Evolutionary conservation across 441 rosid species (phyloP).

Genomic region (Flueggea neowawraea): DNA sequence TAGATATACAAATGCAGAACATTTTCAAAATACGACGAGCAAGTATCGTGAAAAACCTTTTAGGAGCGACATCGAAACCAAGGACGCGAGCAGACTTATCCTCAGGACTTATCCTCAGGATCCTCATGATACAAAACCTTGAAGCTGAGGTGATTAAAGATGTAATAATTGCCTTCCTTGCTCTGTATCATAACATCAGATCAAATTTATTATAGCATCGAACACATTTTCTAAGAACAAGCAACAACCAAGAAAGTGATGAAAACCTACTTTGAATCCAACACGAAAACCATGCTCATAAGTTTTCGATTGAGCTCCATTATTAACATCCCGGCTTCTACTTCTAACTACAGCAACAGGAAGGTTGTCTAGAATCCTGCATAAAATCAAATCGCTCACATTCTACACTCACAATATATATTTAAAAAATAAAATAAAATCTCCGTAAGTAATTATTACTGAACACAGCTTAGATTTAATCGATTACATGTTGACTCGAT

Average conservation of each 20-base stretch:
- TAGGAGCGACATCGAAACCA: slow-evolving; percentile 82
- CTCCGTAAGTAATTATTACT: not conserved
- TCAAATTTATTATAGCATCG: not conserved
- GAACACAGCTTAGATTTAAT: slow-evolving; percentile 3
- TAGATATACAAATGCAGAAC: slow-evolving; percentile 6
- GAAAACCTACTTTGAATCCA: slow-evolving; percentile 34
- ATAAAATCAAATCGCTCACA: slow-evolving; percentile 3
- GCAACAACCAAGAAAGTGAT: too few relatives aligned
- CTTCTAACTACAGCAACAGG: slow-evolving; percentile 77
- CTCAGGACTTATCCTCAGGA: slow-evolving; percentile 45
- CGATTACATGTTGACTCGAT: slow-evolving; percentile 78
- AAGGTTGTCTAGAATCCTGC: slow-evolving; percentile 90
- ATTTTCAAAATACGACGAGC: slow-evolving; percentile 1
- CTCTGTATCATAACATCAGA: slow-evolving; percentile 41
- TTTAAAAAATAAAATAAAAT: not conserved
- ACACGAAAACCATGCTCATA: slow-evolving; percentile 84
- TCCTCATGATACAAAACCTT: slow-evolving; percentile 80
- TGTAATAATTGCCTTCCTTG: slow-evolving; percentile 74
- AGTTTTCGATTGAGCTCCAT: slow-evolving; percentile 55
- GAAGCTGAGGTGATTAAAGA: slow-evolving; percentile 81
- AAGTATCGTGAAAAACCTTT: slow-evolving; percentile 38
- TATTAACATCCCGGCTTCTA: slow-evolving; percentile 30
- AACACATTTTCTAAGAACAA: not conserved
- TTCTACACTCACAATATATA: not conserved
- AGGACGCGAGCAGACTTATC: slow-evolving; percentile 79